Evolutionary conservation across 2,329 filamentous ascomycete species (phyloP), one percentile per base, ranked within the genome.

Genomic region (Penicillium sp.): DNA sequence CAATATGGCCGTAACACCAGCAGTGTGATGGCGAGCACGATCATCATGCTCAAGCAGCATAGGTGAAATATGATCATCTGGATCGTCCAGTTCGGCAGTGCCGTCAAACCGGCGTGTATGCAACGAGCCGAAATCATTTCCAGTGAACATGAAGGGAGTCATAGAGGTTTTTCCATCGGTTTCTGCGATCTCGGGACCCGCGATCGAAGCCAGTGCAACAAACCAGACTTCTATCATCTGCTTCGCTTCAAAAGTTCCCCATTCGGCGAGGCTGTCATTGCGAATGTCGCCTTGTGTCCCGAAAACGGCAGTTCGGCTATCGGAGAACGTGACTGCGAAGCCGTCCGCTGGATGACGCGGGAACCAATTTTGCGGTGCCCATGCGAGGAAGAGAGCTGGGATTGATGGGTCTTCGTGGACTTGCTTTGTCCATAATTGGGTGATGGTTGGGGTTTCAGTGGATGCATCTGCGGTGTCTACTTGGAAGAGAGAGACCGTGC

Each of bases 1-100:
- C 2, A 97, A 73, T 50, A 97, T 94, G 2, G 90, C 85, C 0
- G 92, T 96, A 1, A 97, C 89, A 10, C 94, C 93, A 1, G 92
- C 91, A n/a, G 79, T 79, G 65, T 96, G 91, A 14, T 82, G 80
- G 56, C 79, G 86, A 4, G 67, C 70, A 21, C 76, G 74, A 61
- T 86, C 82, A 48, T 73, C 73, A 34, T 70, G 65, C 16, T 68
- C 61, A 1, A 66, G 54, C 1, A 66, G 34, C 5, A 64, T 16
- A 0, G 58, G 53, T 2, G 56, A 44, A n/a, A 67, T 44, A 5
- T 50, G 44, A 18, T 61, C 57, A 10, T 63, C 53, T 22, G 40
- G 29, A 18, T 57, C 48, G 14, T 62, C 57, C 5, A 52, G 31
- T 0, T 54, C 48, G 6, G 47, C 27, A 76, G 62, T 13, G 13